Conservation (phyloP, 1,284 basidiomycete species). For the Ganoderma multipileum region DNA sequence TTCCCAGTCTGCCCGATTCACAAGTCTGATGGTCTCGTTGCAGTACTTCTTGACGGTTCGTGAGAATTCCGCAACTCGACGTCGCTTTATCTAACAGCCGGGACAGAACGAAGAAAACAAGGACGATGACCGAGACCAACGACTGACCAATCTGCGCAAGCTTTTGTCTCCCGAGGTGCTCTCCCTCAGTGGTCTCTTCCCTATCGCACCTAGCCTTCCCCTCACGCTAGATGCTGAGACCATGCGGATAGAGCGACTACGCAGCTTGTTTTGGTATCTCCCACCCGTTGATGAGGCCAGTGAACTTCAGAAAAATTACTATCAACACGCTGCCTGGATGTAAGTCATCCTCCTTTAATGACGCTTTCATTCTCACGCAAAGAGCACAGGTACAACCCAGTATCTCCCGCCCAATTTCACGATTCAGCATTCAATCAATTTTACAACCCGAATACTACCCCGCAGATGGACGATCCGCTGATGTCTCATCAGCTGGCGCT, state of each 20-base stretch:
- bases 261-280: slow-evolving; percentile 72
- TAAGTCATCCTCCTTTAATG: slow-evolving; percentile 39
- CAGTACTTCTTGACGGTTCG: slow-evolving; percentile 77
- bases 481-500: slow-evolving; percentile 72
- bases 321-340: slow-evolving; percentile 80
- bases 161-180: slow-evolving; percentile 69
- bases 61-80: slow-evolving; percentile 14
- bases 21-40: not conserved
- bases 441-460: slow-evolving; percentile 56
- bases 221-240: slow-evolving; percentile 48
- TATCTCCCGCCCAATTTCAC: slow-evolving; percentile 70
- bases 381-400: slow-evolving; percentile 71
- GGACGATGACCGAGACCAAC: slow-evolving; percentile 59
- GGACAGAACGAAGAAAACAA: slow-evolving; percentile 64
- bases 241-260: slow-evolving; percentile 51
- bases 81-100: slow-evolving; percentile 8
- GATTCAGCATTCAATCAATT: slow-evolving; percentile 68
- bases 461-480: slow-evolving; percentile 61
- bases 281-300: slow-evolving; percentile 64
- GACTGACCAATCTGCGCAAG: slow-evolving; percentile 55
- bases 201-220: slow-evolving; percentile 59
- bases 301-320: slow-evolving; percentile 69
- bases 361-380: slow-evolving; percentile 9
- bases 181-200: slow-evolving; percentile 66
- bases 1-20: slow-evolving; percentile 10